A percentile compares a stretch with the other conserved stretches of the same genome.
phyloP scores from a whole-genome alignment of 495 filamentous ascomycete species.

The Ascodesmis nigricans region DNA sequence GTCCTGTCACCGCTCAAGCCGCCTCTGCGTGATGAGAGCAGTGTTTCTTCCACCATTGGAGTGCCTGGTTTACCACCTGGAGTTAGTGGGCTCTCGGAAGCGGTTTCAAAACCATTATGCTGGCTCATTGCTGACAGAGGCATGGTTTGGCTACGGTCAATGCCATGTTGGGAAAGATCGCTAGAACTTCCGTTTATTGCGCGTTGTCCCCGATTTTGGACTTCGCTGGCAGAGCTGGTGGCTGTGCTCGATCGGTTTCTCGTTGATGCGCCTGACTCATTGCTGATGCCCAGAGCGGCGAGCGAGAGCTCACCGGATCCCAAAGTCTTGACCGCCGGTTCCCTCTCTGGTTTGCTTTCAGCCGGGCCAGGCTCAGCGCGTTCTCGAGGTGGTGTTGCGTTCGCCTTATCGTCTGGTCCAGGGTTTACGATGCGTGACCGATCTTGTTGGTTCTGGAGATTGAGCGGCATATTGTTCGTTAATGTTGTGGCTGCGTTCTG shows the following conservation, averaged over 20 bases:
- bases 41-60: slow-evolving; percentile 17
- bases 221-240: no score
- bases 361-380: slow-evolving; percentile 14
- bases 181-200: no score
- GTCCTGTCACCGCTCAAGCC: slow-evolving; percentile 7
- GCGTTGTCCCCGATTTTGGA: no score
- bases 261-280: no score
- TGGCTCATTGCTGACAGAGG: slow-evolving; percentile 14
- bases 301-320: slow-evolving; percentile 75
- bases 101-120: slow-evolving; percentile 10
- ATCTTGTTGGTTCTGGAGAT: slow-evolving; percentile 22
- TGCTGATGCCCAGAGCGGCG: slow-evolving; percentile 18
- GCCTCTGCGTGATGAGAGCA: slow-evolving; percentile 6
- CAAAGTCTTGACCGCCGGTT: slow-evolving; percentile 68
- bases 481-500: slow-evolving; percentile 83
- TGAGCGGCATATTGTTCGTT: slow-evolving; percentile 55
- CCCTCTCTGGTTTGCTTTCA: slow-evolving; percentile 32
- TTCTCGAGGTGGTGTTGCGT: slow-evolving; percentile 18
- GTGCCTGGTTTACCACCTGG: slow-evolving; percentile 5
- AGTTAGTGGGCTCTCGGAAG: slow-evolving; percentile 10
- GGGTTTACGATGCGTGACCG: slow-evolving; percentile 19
- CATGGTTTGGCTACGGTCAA: slow-evolving; percentile 2
- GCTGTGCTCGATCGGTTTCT: no score
- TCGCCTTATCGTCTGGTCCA: slow-evolving; percentile 24
- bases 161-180: no score